These are phyloP conservation scores for Platanthera guangdongensis DNA, from an alignment of 106 monocot genomes.

Conservation along the genomic window DNA sequence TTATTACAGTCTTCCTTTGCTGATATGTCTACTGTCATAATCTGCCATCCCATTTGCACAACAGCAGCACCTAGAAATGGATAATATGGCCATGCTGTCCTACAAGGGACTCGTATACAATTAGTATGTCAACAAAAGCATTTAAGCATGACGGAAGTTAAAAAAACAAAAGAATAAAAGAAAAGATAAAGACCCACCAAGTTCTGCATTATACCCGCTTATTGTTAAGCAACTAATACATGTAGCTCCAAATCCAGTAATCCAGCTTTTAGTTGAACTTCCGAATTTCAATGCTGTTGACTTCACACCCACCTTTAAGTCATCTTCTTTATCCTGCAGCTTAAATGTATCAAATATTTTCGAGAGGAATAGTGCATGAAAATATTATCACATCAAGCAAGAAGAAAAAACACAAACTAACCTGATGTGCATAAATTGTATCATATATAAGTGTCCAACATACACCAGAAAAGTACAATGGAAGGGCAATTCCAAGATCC, in stretches of 20 bases:
- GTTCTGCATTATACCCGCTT: conserved; percentile 77
- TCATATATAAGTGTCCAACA: conserved; percentile 98
- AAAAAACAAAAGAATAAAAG: not conserved
- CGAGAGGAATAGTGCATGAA: not conserved
- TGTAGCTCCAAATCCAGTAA: conserved; percentile 60
- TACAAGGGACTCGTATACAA: conserved; percentile 9
- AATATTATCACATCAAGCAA: not conserved
- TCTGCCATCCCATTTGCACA: conserved; percentile 82
- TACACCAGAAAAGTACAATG: conserved; percentile 75
- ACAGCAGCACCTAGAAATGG: conserved; percentile 53
- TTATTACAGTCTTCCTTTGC: conserved; percentile 68
- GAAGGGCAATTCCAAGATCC: conserved; percentile 65
- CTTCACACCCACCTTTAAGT: conserved; percentile 85
- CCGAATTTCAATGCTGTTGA: conserved; percentile 96
- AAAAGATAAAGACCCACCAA: conserved; percentile 33
- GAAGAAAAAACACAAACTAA: conserved; percentile 9
- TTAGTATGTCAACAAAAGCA: not conserved
- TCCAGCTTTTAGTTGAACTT: conserved; percentile 69
- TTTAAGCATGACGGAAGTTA: not conserved
- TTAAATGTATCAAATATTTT: conserved; percentile 9
- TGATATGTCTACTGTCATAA: conserved; percentile 73
- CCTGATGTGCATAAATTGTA: conserved; percentile 99
- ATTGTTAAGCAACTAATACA: conserved; percentile 61
- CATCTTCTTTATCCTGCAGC: conserved; percentile 92
- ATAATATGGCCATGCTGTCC: conserved; percentile 86